These are phyloP conservation scores for Diaporthe citriasiana DNA, from an alignment of 2,329 filamentous ascomycete species.

Conservation along the genomic window DNA sequence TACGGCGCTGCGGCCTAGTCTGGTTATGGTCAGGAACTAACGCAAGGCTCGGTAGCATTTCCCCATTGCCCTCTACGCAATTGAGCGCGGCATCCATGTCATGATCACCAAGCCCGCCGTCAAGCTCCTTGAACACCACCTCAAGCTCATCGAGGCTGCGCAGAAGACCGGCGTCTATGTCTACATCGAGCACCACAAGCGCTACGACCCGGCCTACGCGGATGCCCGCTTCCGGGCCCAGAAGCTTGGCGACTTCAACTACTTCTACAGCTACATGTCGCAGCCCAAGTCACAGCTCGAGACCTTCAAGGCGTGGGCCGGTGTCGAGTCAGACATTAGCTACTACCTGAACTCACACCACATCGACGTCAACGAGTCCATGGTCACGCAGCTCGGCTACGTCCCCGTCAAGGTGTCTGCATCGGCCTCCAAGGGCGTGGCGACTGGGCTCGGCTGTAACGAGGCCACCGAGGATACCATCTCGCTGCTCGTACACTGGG, in stretches of 20 bases:
- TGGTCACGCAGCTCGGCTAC: constrained; percentile 82
- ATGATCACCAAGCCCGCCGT: constrained; percentile 95
- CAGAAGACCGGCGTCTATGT: constrained; percentile 85
- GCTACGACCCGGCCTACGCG: constrained; percentile 92
- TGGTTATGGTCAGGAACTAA: background rate
- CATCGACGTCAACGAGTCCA: constrained; percentile 91
- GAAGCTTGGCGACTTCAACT: constrained; percentile 93
- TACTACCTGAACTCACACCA: constrained; percentile 98
- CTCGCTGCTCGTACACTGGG: constrained; percentile 90
- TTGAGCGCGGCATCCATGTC: constrained; percentile 89
- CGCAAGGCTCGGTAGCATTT: constrained; percentile 67
- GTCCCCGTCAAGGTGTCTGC: constrained; percentile 84
- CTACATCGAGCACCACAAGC: constrained; percentile 97
- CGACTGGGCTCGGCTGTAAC: constrained; percentile 82
- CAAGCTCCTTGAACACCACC: constrained; percentile 85
- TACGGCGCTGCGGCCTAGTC: background rate
- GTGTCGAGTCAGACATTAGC: constrained; percentile 90
- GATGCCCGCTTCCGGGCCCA: constrained; percentile 85
- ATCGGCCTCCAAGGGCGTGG: constrained; percentile 82
- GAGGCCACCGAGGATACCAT: constrained; percentile 93
- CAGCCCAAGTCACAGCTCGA: constrained; percentile 92
- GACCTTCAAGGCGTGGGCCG: constrained; percentile 96
- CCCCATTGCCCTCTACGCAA: constrained; percentile 92
- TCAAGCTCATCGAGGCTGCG: constrained; percentile 79
- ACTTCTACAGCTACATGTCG: constrained; percentile 98